A percentile compares a stretch with the other conserved stretches of the same genome.
phyloP scores from a whole-genome alignment of 108 stramenopile species.

The Skeletonema marinoi region DNA sequence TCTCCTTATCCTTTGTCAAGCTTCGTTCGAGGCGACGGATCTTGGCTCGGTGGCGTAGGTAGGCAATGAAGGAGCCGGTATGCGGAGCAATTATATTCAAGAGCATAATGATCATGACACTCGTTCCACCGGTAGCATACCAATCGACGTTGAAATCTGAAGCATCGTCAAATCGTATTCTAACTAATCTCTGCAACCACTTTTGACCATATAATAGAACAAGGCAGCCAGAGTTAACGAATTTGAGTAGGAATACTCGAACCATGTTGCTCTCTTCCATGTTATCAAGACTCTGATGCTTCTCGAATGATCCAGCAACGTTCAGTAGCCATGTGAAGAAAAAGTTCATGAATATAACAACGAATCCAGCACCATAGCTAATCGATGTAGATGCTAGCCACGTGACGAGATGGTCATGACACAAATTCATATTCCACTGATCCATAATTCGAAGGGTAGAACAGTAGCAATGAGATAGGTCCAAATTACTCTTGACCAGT shows the following conservation, averaged over 20 bases:
- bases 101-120: constrained; percentile 53
- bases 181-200: constrained; percentile 44
- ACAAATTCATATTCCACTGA: constrained; percentile 45
- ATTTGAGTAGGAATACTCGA: constrained; percentile 61
- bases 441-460: constrained; percentile 27
- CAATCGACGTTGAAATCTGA: constrained; percentile 57
- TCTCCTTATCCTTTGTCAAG: constrained; percentile 31
- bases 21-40: constrained; percentile 42
- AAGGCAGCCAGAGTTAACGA: constrained; percentile 59
- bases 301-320: constrained; percentile 56
- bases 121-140: constrained; percentile 56
- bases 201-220: constrained; percentile 53
- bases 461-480: constrained; percentile 57
- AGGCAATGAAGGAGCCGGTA: constrained; percentile 43
- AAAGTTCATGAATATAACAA: constrained; percentile 54
- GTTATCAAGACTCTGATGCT: constrained; percentile 57
- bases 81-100: constrained; percentile 51
- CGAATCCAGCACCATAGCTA: constrained; percentile 51
- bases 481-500: constrained; percentile 28
- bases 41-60: constrained; percentile 34
- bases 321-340: constrained; percentile 57
- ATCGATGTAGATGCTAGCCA: constrained; percentile 31
- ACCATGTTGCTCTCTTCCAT: constrained; percentile 58
- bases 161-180: constrained; percentile 44
- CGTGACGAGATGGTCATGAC: constrained; percentile 36